Evolutionary conservation across 139 green algal genomes (phyloP), one percentile per base, ranked within the genome.

Genomic region (Volvox africanus): DNA sequence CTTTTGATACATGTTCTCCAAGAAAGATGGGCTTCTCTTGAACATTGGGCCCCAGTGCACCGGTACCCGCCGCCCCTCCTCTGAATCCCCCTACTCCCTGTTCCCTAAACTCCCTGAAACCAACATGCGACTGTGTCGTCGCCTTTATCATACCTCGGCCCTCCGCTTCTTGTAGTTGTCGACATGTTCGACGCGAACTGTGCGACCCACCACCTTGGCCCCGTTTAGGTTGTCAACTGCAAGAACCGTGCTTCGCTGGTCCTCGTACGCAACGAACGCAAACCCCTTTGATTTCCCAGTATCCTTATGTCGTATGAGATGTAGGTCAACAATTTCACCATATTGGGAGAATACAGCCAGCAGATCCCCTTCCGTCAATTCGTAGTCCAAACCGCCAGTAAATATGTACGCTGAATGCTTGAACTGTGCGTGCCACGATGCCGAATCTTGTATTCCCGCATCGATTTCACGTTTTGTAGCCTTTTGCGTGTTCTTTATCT

Each of bases 151-250:
- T 88, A 97, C 94, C 94, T 99, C 96, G 61, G 96, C 96, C 28
- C 96, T 93, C 73, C 97, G 96, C 79, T 96, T 96, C 92, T 97
- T 98, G 92, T 99, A 99, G 90, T 99, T 97, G 88, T 98, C 97
- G 13, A 99, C 98, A 89, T 99, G 98, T 88, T 99, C 97, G 71
- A 99, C 98, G 0, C 94, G 86, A 2, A 99, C 92, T 21, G 92
- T 97, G 24, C 98, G 94, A 0, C 97, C 97, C 0, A 93, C 94
- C 26, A 99, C 97, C 12, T 88, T 95, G 0, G 97, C 95, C 20
- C 98, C 98, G 87, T 95, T 99, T 16, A 99, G 91, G 94, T 99
- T 99, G 94, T 99, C 98, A 37, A 99, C 98, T 18, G 98, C 97
- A 26, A 99, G 89, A 20, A 99, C 96, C 0, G 98, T 99, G 92